phyloP scores from a whole-genome alignment of 495 filamentous ascomycete genomes.

The Acidomyces sp. region DNA sequence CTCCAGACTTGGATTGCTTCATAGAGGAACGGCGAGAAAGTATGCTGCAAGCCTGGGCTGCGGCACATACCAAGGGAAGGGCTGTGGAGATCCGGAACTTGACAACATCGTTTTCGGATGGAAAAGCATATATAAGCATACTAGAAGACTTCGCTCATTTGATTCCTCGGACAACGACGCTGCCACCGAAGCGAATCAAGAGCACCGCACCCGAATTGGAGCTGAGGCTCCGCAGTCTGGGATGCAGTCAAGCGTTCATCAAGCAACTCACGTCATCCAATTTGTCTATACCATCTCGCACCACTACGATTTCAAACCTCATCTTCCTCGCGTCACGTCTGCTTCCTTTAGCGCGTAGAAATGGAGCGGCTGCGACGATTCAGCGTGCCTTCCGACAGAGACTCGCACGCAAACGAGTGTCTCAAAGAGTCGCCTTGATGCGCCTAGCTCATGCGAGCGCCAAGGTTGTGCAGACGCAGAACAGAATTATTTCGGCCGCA shows the following conservation, averaged over 20 bases:
- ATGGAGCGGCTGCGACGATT: constrained; percentile 42
- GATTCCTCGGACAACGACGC: constrained; percentile 4
- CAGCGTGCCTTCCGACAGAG: constrained; percentile 30
- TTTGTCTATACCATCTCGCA: constrained; percentile 29
- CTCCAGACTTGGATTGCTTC: background rate
- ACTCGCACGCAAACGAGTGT: constrained; percentile 7
- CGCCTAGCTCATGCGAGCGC: constrained; percentile 27
- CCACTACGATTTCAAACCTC: constrained; percentile 43
- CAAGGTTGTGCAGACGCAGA: constrained; percentile 22
- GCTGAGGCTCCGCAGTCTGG: constrained; percentile 23
- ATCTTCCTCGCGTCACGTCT: constrained; percentile 52
- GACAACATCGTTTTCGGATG: constrained; percentile 48
- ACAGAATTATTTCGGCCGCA: constrained; percentile 23
- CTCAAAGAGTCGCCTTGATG: constrained; percentile 19
- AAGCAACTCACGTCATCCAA: constrained; percentile 21
- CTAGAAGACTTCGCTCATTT: constrained; percentile 45
- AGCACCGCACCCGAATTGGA: constrained; percentile 13
- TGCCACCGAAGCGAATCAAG: background rate
- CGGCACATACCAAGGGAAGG: constrained; percentile 35
- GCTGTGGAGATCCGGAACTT: constrained; percentile 40
- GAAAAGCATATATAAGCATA: constrained; percentile 42
- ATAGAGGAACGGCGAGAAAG: constrained; percentile 7
- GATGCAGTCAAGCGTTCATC: constrained; percentile 29
- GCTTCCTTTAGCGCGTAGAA: constrained; percentile 37
- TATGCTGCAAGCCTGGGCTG: constrained; percentile 45